Evolutionary conservation across 2,329 filamentous ascomycete genomes (phyloP).

Genomic region (Xylaria sp.): DNA sequence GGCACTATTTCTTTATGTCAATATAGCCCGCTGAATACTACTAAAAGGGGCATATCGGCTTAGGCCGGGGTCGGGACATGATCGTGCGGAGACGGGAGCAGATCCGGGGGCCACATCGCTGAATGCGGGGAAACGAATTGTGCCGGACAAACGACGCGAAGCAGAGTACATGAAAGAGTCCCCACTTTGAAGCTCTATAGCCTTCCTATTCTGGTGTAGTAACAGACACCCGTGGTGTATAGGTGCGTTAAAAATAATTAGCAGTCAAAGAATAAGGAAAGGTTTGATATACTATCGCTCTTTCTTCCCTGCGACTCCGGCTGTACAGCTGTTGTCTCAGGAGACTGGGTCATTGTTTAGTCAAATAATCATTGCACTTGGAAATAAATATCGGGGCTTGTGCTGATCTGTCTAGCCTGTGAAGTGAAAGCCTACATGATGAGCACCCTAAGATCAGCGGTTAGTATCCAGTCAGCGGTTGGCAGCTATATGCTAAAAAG

Average conservation of each 20-base stretch:
- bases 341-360: too few species aligned
- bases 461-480: background rate
- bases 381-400: too few species aligned
- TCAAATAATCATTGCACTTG: too few species aligned
- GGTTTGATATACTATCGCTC: background rate
- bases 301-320: background rate
- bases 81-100: constrained; percentile 20
- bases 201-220: constrained; percentile 16
- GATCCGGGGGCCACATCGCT: constrained; percentile 6
- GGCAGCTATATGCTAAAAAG: too few species aligned
- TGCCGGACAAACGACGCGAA: background rate
- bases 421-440: background rate
- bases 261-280: background rate
- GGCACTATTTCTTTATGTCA: background rate
- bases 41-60: background rate
- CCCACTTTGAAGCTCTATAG: constrained; percentile 5
- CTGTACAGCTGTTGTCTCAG: too few species aligned
- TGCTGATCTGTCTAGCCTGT: too few species aligned
- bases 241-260: background rate
- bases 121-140: constrained; percentile 27
- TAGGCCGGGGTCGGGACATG: background rate
- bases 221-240: background rate
- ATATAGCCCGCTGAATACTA: background rate
- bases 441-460: background rate
- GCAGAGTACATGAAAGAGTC: constrained; percentile 8